Base-by-base conservation (phyloP, 306 rosid genomes). In the Prinsepia uniflora region DNA sequence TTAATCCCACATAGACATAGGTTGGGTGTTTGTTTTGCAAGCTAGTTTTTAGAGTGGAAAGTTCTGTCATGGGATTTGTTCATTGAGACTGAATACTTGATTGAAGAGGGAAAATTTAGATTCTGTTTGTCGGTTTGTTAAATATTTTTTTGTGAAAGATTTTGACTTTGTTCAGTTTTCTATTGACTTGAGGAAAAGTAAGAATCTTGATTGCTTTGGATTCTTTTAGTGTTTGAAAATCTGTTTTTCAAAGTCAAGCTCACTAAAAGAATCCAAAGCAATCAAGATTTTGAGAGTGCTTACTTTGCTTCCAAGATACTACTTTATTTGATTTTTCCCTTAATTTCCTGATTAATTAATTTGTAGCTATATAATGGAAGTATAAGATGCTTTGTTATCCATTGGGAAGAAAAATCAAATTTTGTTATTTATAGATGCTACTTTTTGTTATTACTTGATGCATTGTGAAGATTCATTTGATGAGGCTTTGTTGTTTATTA, bases 401-500 rank as follows among this genome's bases (percentile, higher is more conserved):
- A 22, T 49, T 8, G 58, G 20, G 30, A 67, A 8, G 30, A 57
- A 67, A 30, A 39, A 30, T 30, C 36, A 30, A 30, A 30, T 30
- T 30, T 30, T 30, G 3, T 24, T 24, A 24, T 24, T 24, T 0
- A 24, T 24, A 24, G 30, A 24, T 24, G 30, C 30, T 0, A 0
- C 30, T 24, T 24, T 24, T 24, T 24, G 30, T 24, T 24, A 24
- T 24, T 24, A 24, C 30, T 24, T 24, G 30, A 24, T 50, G 40
- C 45, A 41, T 61, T 50, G 8, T 50, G 55, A 17, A 3, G 10
- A 59, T 53, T 43, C 40, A 17, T 63, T 10, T 52, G 34, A 41
- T 58, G 71, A 44, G 44, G 74, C 20, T 22, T 6, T 34, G 48
- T 30, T 65, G 20, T 49, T 52, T 57, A 71, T 73, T 56, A 74